phyloP scores from a whole-genome alignment of 768 basidiomycete species.

The Serpula lacrymans region DNA sequence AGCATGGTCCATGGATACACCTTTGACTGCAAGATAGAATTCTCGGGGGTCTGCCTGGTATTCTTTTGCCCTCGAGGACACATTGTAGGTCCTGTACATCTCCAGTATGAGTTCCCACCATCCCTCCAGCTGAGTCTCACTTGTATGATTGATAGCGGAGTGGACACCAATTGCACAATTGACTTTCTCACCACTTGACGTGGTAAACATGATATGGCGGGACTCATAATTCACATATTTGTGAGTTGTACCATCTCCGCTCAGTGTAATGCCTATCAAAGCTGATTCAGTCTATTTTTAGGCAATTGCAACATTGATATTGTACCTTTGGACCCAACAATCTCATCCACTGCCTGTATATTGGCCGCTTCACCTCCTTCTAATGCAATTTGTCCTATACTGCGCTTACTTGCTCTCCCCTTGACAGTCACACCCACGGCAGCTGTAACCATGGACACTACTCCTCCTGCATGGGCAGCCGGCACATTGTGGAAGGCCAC shows the following conservation, averaged over 20 bases:
- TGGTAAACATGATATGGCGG: neutral
- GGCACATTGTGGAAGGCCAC: constrained; percentile 3
- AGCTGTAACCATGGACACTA: neutral
- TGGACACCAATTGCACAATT: constrained; percentile 2
- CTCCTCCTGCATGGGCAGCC: neutral
- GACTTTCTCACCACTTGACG: neutral
- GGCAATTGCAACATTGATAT: neutral
- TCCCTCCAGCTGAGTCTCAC: constrained; percentile 18
- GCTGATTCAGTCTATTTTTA: neutral
- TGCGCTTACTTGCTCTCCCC: neutral
- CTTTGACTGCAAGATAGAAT: constrained; percentile 4
- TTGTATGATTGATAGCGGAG: constrained; percentile 20
- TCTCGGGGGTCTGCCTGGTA: neutral
- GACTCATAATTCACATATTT: constrained; percentile 16
- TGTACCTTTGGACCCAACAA: constrained; percentile 1
- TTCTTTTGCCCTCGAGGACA: constrained; percentile 2
- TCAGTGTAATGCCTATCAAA: constrained; percentile 12
- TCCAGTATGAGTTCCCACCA: constrained; percentile 6
- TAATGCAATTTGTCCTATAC: constrained; percentile 3
- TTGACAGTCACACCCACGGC: neutral
- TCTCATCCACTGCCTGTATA: constrained; percentile 10
- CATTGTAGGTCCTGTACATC: constrained; percentile 14
- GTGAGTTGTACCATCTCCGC: constrained; percentile 20
- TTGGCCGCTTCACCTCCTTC: constrained; percentile 9
- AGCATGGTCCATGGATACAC: constrained; percentile 14